Base-by-base conservation (phyloP, 1,284 basidiomycete genomes). In the Mrakiaceae sp. region DNA sequence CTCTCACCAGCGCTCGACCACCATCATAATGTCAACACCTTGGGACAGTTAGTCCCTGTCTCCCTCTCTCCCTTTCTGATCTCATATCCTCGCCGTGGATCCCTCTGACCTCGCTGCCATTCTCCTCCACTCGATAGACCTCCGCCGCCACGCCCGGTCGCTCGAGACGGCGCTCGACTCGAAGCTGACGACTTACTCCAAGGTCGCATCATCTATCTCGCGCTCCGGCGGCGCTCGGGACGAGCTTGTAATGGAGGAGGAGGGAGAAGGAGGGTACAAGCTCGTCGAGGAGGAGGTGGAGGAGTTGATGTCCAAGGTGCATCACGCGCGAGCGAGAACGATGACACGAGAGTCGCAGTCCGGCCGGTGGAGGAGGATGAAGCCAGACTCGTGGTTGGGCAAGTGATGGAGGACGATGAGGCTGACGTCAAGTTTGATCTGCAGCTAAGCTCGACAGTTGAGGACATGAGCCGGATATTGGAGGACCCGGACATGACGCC, bases 131-230 rank as follows among this genome's bases (percentile, higher is more conserved):
- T 27, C 27, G 2, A 27, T 50, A 59, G 47, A 39, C 53, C 62
- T 66, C 57, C 87, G 93, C 71, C 80, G 90, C 68, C 90, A 94
- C 77, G 91, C 89, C 74, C 82, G 92, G 70, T 92, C 90, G 6
- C 84, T 96, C 46, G 92, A 96, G 75, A 87, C 89, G 53, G 82
- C 92, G 42, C 87, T 97, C 70, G 90, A 96, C 74, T 81, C 88
- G 48, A 93, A 96, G 75, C 81, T 98, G 27, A 90, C 90, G 0
- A 81, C 88, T 6, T 98, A 97, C 76, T 86, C 89, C 39, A 87
- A 88, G 69, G 80, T 96, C 48, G 90, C 88, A 4, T 83, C 87
- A 3, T 82, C 83, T 42, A 84, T 94, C 68, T 83, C 86, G 0
- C 82, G 80, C 60, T 66, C 70, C 10, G 67, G 61, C 10, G 67